Base-by-base conservation (phyloP, 768 basidiomycete species). In the Butyriboletus loyo region DNA sequence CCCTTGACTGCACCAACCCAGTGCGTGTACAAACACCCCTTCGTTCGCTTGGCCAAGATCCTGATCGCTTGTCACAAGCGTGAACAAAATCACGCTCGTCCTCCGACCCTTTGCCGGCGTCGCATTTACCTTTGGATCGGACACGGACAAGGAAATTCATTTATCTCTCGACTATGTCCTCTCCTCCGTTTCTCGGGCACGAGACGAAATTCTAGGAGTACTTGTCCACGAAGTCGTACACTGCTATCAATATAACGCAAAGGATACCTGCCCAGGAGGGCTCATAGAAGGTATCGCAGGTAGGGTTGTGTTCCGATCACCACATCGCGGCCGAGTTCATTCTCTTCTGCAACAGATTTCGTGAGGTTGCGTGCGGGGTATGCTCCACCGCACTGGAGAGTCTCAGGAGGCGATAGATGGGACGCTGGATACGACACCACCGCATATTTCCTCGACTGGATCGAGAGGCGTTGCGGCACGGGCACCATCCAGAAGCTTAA, bases 241-340 rank as follows among this genome's bases (percentile, higher is more conserved):
- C 57, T 90, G 86, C 62, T 91, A 77, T 64, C 89, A 91, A 62
- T 80, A 83, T 67, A 77, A 87, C 59, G 86, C 77, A 1, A 62
- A 71, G 22, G 83, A 74, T 24, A 79, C 77, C 38, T 84, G 80
- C 57, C 86, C 87, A 0, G 78, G 80, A 2, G 89, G 89, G 2
- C 70, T 92, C 42, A 81, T 89, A 55, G 89, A 92, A 63, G 89
- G 89, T 19, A 76, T 92, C 25, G 89, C 89, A 66, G 88, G 88
- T 86, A 53, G 38, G 73, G 55, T 11, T n/a, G 15, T n/a, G 27
- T 36, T 38, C 17, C 17, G 37, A 48, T 30, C 43, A 21, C 46
- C 19, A 19, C 34, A 28, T 53, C 37, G 39, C 7, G n/a, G 41
- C 28, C 24, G 14, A 27, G 6, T 34, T 40, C 17, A 56, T 48